Evolutionary conservation across 2,329 filamentous ascomycete genomes (phyloP).

Genomic region (Epicoccum nigrum): DNA sequence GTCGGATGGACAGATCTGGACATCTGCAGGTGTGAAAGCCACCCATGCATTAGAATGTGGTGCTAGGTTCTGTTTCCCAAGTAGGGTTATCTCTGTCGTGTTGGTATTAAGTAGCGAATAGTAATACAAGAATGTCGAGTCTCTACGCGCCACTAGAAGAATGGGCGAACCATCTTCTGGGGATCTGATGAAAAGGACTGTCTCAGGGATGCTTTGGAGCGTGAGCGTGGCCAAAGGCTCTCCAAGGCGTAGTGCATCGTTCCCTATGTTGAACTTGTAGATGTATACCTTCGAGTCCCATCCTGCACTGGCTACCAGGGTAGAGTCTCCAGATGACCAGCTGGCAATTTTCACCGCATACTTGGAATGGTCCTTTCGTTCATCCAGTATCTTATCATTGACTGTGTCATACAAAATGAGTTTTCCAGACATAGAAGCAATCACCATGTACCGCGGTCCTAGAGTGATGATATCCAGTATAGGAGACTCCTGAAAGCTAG

Average conservation of each 20-base stretch:
- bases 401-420: conserved; percentile 55
- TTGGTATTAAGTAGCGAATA: conserved; percentile 49
- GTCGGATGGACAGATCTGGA: conserved; percentile 63
- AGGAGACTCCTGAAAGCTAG: conserved; percentile 57
- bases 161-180: conserved; percentile 54
- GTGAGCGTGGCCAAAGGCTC: conserved; percentile 52
- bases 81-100: conserved; percentile 37
- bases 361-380: conserved; percentile 63
- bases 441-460: conserved; percentile 54
- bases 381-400: conserved; percentile 51
- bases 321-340: conserved; percentile 41
- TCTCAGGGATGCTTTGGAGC: conserved; percentile 62
- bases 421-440: conserved; percentile 65
- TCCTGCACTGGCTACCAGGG: conserved; percentile 61
- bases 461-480: conserved; percentile 59
- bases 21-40: conserved; percentile 64
- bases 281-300: conserved; percentile 65
- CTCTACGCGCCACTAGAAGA: conserved; percentile 61
- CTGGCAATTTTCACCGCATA: conserved; percentile 62
- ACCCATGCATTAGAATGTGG: conserved; percentile 69
- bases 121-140: conserved; percentile 65
- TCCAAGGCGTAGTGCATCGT: conserved; percentile 38
- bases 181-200: conserved; percentile 60
- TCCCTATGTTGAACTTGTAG: conserved; percentile 50
- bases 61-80: conserved; percentile 66